phyloP scores from a whole-genome alignment of 176 grass and related monocot genomes.

The Tillandsia leiboldiana region DNA sequence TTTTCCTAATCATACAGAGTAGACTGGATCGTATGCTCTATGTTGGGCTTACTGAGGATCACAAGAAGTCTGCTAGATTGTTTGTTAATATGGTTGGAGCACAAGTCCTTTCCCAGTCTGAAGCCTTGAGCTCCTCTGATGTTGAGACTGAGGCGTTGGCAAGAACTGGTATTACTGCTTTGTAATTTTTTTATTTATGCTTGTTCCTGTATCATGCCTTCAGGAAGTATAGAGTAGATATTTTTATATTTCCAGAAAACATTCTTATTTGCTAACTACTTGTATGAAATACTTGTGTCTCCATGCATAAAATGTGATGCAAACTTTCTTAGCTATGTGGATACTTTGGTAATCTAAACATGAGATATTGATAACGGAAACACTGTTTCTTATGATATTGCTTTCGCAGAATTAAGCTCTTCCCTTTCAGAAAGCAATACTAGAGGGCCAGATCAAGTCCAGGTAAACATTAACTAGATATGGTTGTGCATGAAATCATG shows the following conservation, averaged over 20 bases:
- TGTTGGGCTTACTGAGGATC: conserved; percentile 80
- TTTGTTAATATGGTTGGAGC: conserved; percentile 95
- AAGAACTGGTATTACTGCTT: conserved; percentile 34
- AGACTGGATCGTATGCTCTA: conserved; percentile 90
- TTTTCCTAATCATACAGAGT: conserved; percentile 43
- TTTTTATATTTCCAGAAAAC: too few relatives aligned
- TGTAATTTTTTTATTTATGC: neutral
- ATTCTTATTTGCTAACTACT: too few relatives aligned
- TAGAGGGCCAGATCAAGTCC: conserved; percentile 37
- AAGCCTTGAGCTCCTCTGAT: conserved; percentile 42
- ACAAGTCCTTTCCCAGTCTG: conserved; percentile 79
- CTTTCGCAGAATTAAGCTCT: conserved; percentile 31
- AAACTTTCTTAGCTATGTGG: too few relatives aligned
- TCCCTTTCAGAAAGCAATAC: conserved; percentile 37
- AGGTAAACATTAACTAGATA: conserved; percentile 29
- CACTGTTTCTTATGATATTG: conserved; percentile 9
- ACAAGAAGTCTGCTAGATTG: conserved; percentile 84
- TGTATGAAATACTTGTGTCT: too few relatives aligned
- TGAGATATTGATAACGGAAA: conserved; percentile 8
- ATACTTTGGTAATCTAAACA: conserved; percentile 6
- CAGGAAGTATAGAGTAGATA: neutral
- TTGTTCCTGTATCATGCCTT: neutral
- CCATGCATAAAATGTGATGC: too few relatives aligned
- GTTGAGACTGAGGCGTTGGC: conserved; percentile 28
- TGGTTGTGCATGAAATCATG: neutral